These are phyloP conservation scores for Crithidia expoeki DNA, from an alignment of 208 protist genomes.

Conservation along the genomic window DNA sequence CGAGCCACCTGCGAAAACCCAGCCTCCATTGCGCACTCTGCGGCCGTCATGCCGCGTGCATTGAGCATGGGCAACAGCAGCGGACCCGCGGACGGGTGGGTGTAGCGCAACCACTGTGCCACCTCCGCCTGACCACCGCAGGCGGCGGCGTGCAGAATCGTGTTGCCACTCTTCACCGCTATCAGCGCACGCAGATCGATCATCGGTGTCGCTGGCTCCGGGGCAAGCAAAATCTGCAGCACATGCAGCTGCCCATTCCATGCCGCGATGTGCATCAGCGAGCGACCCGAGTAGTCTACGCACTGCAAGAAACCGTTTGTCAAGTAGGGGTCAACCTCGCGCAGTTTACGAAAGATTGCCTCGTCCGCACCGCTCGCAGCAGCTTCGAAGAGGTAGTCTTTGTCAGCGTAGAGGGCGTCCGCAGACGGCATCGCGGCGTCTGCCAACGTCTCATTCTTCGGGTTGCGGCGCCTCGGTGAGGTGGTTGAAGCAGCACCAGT, in stretches of 20 bases:
- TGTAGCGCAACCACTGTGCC: slow-evolving; percentile 72
- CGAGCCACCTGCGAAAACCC: slow-evolving; percentile 64
- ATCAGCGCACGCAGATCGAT: slow-evolving; percentile 61
- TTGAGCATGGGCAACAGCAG: slow-evolving; percentile 57
- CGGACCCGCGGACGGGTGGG: slow-evolving; percentile 42
- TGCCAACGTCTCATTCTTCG: slow-evolving; percentile 1
- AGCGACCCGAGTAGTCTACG: slow-evolving; percentile 79
- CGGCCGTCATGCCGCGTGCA: slow-evolving; percentile 53
- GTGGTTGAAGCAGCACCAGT: slow-evolving; percentile 2
- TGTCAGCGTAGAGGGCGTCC: slow-evolving; percentile 41
- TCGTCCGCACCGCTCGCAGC: slow-evolving; percentile 48
- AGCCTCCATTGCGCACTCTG: slow-evolving; percentile 72
- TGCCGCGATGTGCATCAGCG: slow-evolving; percentile 76
- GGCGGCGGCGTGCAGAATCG: slow-evolving; percentile 77
- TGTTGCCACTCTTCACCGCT: slow-evolving; percentile 64
- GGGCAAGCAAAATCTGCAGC: slow-evolving; percentile 64
- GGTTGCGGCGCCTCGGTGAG: slow-evolving; percentile 19
- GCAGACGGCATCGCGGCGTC: slow-evolving; percentile 22
- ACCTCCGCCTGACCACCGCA: slow-evolving; percentile 55
- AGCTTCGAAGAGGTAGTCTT: slow-evolving; percentile 43
- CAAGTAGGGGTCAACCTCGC: slow-evolving; percentile 62
- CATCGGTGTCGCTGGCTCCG: slow-evolving; percentile 41
- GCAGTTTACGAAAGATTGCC: slow-evolving; percentile 56
- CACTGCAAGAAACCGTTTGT: slow-evolving; percentile 64
- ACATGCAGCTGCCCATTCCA: slow-evolving; percentile 77